Base-by-base conservation (phyloP, 371 early-diverging fungal genomes). In the Haplosporangium sp. region DNA sequence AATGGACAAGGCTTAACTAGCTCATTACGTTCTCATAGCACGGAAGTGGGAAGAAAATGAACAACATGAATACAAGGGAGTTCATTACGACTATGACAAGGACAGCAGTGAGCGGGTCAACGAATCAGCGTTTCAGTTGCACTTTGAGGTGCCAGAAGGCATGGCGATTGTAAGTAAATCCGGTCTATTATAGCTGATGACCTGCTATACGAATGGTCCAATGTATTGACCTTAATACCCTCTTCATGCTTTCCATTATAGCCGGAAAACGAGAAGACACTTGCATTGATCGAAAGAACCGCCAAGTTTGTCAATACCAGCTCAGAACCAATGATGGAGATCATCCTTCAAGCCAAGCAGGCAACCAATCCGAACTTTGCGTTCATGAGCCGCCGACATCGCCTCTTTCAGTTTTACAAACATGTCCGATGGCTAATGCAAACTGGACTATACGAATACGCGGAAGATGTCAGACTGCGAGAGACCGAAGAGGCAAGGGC, bases 291-390 rank as follows among this genome's bases (percentile, higher is more conserved):
- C 51, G 90, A 90, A 63, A 75, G 84, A 43, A 91, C 92, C 0
- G 92, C 92, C 13, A 83, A 83, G 64, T 85, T 87, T 61, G 83
- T 92, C 37, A 76, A 81, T 45, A 79, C 80, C 6, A 83, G 84
- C 59, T 81, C 80, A 10, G 86, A 90, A 16, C 73, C 85, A 5
- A 85, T 87, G n/a, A 85, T 87, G 75, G 93, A 92, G 71, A 86
- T 91, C 55, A 67, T 85, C 18, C 85, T 90, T 18, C 89, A 92
- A 55, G 91, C 89, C 43, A 86, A 88, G 65, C 91, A 92, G 67
- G 89, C 87, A 0, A 84, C 85, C 42, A 92, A 91, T 55, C 88
- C 88, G 12, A 84, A 85, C 37, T 93, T 92, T 79, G 85, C 77
- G 1, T 93, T 93, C 69, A 69, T 93, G 61, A 83, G 85, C 62